These are phyloP conservation scores for Rhizoclosmatium globosum DNA, from an alignment of 192 early-diverging fungal genomes.

Conservation along the genomic window DNA sequence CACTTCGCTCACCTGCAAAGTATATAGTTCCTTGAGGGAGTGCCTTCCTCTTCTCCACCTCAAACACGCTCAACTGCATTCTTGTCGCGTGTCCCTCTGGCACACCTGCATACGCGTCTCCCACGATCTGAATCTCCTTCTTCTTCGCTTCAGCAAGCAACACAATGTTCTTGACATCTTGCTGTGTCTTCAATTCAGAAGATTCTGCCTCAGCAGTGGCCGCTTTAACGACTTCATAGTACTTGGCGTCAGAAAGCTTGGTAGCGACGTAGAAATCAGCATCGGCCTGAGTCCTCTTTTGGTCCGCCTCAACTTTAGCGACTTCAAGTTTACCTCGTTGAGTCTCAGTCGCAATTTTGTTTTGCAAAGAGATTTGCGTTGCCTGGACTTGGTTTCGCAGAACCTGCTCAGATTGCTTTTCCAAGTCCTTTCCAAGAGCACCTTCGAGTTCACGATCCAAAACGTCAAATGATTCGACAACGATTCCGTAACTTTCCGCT, in stretches of 20 bases:
- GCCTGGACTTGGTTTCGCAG: constrained; percentile 58
- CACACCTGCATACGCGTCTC: constrained; percentile 45
- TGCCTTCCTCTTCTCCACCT: constrained; percentile 59
- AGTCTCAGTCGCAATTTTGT: constrained; percentile 57
- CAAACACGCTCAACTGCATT: constrained; percentile 50
- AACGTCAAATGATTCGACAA: constrained; percentile 55
- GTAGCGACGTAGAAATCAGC: constrained; percentile 46
- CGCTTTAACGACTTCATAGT: constrained; percentile 47
- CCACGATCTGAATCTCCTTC: constrained; percentile 46
- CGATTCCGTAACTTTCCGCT: constrained; percentile 49
- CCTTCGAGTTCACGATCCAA: constrained; percentile 56
- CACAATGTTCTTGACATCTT: constrained; percentile 59
- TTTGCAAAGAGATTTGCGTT: constrained; percentile 52
- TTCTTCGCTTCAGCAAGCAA: constrained; percentile 51
- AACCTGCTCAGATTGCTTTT: constrained; percentile 50
- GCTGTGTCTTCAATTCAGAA: constrained; percentile 45
- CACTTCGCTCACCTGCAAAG: constrained; percentile 40
- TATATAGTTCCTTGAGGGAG: constrained; percentile 52
- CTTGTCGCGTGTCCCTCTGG: constrained; percentile 49
- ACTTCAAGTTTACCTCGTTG: constrained; percentile 51
- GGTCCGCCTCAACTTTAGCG: constrained; percentile 49
- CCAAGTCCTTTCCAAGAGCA: constrained; percentile 53
- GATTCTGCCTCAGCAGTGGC: constrained; percentile 52
- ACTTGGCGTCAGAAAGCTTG: constrained; percentile 44
- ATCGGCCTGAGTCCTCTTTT: constrained; percentile 51